Evolutionary conservation across 2,329 filamentous ascomycete species (phyloP), one percentile per base, ranked within the genome.

Genomic region (Dactylonectria macrodidyma): DNA sequence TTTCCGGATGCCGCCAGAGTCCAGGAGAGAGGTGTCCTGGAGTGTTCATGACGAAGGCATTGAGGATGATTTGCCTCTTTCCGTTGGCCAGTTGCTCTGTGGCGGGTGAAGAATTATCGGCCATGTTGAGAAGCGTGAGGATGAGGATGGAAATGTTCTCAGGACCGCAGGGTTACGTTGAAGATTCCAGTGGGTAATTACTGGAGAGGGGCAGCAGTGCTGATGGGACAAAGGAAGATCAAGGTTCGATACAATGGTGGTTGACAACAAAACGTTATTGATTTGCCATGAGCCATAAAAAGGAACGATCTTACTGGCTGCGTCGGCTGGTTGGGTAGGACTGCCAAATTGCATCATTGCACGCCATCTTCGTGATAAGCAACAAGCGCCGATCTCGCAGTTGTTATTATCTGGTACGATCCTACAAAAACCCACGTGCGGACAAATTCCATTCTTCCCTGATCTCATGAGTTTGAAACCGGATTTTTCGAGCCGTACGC

Each of bases 1-100:
- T 74, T 11, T 52, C 57, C 1, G 73, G 73, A 36, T 75, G 70
- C 50, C 67, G 62, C 73, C 73, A 75, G 16, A 71, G 61, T 2
- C 71, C 67, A 1, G 69, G 63, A 7, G 69, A 59, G 10, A 74
- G 59, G 38, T 72, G 69, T 2, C 67, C 63, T 0, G 72, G 72
- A 0, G 66, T 68, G 34, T 67, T 73, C 72, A 74, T 72, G 22
- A 62, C 61, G 19, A 72, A 72, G 2, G 70, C 68, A 63, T 72
- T 72, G 48, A 72, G 48, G 19, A 72, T 70, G n/a, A 54, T 44
- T 54, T 69, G 62, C n/a, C 65, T 71, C 26, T 65, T 66, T 11
- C 16, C 14, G 14, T 3, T 11, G 14, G 11, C 38, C 5, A n/a
- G 12, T 10, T 47, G 44, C 4, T 5, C 19, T 2, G 30, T 6